phyloP scores from a whole-genome alignment of 2,329 filamentous ascomycete genomes.

The Colletotrichum gigasporum region DNA sequence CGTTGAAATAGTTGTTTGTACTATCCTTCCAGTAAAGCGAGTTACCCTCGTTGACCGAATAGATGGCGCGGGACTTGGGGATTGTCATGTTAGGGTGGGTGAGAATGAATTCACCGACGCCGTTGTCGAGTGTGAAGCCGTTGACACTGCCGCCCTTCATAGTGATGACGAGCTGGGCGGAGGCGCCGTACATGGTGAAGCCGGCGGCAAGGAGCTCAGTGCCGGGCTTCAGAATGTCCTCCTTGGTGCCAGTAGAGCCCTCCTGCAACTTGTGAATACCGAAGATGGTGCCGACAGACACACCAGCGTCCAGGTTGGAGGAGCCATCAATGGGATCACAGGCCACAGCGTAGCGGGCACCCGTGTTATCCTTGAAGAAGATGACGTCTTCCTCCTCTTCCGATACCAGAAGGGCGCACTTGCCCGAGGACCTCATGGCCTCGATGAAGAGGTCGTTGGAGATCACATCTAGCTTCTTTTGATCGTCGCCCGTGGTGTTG shows the following conservation, averaged over 20 bases:
- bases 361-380: slow-evolving; percentile 79
- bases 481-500: slow-evolving; percentile 96
- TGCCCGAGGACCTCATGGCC: slow-evolving; percentile 91
- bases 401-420: slow-evolving; percentile 92
- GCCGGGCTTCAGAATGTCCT: slow-evolving; percentile 89
- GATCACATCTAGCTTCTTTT: slow-evolving; percentile 99
- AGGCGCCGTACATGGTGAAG: slow-evolving; percentile 99
- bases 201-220: slow-evolving; percentile 92
- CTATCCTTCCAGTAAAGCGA: slow-evolving; percentile 93
- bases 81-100: slow-evolving; percentile 95
- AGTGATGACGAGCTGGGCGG: slow-evolving; percentile 94
- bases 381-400: slow-evolving; percentile 97
- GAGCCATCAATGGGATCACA: slow-evolving; percentile 99
- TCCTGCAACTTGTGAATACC: slow-evolving; percentile 91
- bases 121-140: slow-evolving; percentile 97
- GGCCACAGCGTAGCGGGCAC: slow-evolving; percentile 90
- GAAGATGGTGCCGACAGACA: slow-evolving; percentile 98
- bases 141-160: slow-evolving; percentile 94
- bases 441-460: slow-evolving; percentile 98
- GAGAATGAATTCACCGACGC: slow-evolving; percentile 97
- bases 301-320: slow-evolving; percentile 96
- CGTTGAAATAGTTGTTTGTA: slow-evolving; percentile 88
- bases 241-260: slow-evolving; percentile 75
- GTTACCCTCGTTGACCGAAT: slow-evolving; percentile 99
- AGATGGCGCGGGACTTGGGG: slow-evolving; percentile 83